Base-by-base conservation (phyloP, 1,284 basidiomycete genomes). In the Singerocomus inundabilis region DNA sequence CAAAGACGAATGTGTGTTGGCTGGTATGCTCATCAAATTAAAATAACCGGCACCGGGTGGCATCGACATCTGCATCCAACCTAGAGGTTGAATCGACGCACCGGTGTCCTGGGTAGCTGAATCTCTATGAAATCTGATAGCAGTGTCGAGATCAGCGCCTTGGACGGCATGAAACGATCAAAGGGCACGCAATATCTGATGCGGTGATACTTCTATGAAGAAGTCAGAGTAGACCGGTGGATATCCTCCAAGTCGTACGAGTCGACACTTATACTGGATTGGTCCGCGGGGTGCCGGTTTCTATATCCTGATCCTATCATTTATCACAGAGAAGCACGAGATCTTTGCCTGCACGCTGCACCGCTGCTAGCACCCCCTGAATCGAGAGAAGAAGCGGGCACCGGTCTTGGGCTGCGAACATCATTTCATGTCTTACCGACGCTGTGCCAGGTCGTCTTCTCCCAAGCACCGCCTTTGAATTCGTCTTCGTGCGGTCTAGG, bases 321-420 rank as follows among this genome's bases (percentile, higher is more conserved):
- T 40, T n/a, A 43, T 57, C 28, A 36, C 24, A 16, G 31, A 35
- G 55, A 58, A 51, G 45, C 28, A 25, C 11, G 38, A 37, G n/a
- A 44, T 40, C 35, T 59, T 42, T 48, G 33, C 36, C 29, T 47
- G 46, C 53, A 54, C 35, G 40, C 21, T 55, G 51, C 32, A 44
- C 52, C 44, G 42, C 49, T 39, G 49, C 36, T 25, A 25, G n/a
- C n/a, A n/a, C n/a, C n/a, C n/a, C n/a, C 52, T 51, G 49, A 46
- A 51, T 52, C 37, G 42, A 52, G 30, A 36, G n/a, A n/a, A 57
- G 63, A 66, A 62, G 62, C 9, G 21, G 48, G n/a, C 60, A 64
- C 57, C 33, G 55, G 53, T 66, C 46, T 51, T 42, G 48, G 9
- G n/a, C 54, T 57, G 52, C 31, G 40, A n/a, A n/a, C n/a, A n/a